These are phyloP conservation scores for Debaryomyces maramus DNA, from an alignment of 805 yeast species.

Conservation along the genomic window DNA sequence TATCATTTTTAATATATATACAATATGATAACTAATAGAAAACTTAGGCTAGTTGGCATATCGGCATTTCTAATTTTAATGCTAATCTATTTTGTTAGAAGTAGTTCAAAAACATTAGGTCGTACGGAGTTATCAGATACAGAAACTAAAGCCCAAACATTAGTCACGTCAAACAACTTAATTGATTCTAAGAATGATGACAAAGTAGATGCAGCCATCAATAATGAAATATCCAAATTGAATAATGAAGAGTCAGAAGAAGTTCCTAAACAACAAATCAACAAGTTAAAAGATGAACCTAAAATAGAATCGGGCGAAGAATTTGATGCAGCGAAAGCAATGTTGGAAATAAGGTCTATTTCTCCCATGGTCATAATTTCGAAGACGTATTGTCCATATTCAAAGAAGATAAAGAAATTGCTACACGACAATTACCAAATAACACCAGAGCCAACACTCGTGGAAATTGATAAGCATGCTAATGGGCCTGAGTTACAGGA, in stretches of 20 bases:
- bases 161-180: constrained; percentile 19
- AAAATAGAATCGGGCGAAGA: constrained; percentile 9
- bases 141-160: constrained; percentile 6
- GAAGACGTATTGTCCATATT: constrained; percentile 68
- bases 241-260: constrained; percentile 11
- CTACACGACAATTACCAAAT: constrained; percentile 64
- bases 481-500: constrained; percentile 76
- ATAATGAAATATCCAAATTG: constrained; percentile 32
- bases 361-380: constrained; percentile 68
- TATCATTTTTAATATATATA: no score
- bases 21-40: constrained; percentile 11
- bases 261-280: neutral
- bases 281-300: no score
- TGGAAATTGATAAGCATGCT: constrained; percentile 80
- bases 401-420: constrained; percentile 67
- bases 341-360: constrained; percentile 53
- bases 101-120: constrained; percentile 3
- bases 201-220: constrained; percentile 40
- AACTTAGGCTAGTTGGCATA: constrained; percentile 11
- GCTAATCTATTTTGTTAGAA: constrained; percentile 6
- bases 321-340: constrained; percentile 42
- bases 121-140: constrained; percentile 1
- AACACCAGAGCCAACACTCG: constrained; percentile 67
- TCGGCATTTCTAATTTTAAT: constrained; percentile 10
- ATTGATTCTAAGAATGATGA: constrained; percentile 37